Evolutionary conservation across 1,284 basidiomycete species (phyloP).

Genomic region (Rhodotorula sp.): DNA sequence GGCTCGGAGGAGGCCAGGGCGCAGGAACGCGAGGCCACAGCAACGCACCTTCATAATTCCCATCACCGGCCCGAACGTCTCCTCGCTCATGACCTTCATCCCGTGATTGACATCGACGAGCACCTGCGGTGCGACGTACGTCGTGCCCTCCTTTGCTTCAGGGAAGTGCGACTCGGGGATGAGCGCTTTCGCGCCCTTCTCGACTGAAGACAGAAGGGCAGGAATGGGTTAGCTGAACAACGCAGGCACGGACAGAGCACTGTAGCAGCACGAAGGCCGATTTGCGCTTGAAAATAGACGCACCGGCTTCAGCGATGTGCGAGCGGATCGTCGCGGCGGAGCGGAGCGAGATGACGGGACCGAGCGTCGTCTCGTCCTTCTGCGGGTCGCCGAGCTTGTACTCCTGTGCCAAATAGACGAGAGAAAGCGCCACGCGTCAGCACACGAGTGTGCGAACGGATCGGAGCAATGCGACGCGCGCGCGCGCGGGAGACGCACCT

Average conservation of each 20-base stretch:
- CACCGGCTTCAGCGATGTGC: constrained; percentile 80
- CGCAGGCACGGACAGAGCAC: not conserved
- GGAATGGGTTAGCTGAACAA: not conserved
- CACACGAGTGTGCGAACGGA: not conserved
- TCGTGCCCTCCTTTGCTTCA: constrained; percentile 67
- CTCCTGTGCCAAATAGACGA: constrained; percentile 52
- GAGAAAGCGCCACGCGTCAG: not conserved
- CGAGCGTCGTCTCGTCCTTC: constrained; percentile 69
- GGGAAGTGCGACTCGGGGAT: constrained; percentile 72
- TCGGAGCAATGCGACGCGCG: not conserved
- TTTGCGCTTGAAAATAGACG: constrained; percentile 38
- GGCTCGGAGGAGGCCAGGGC: not conserved
- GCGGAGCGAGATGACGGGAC: constrained; percentile 84
- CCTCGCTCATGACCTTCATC: constrained; percentile 88
- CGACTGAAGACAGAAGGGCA: constrained; percentile 57
- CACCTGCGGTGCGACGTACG: constrained; percentile 86
- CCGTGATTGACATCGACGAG: constrained; percentile 83
- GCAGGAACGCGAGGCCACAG: too few species aligned
- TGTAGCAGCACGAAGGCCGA: too few species aligned
- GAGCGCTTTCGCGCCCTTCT: constrained; percentile 72
- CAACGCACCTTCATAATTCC: constrained; percentile 77
- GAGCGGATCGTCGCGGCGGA: constrained; percentile 79
- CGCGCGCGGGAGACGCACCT: constrained; percentile 55
- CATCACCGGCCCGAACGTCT: constrained; percentile 71
- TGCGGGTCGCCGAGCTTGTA: constrained; percentile 87